These are phyloP conservation scores for Xylariaceae sp. DNA, from an alignment of 2,329 filamentous ascomycete species.

Conservation along the genomic window DNA sequence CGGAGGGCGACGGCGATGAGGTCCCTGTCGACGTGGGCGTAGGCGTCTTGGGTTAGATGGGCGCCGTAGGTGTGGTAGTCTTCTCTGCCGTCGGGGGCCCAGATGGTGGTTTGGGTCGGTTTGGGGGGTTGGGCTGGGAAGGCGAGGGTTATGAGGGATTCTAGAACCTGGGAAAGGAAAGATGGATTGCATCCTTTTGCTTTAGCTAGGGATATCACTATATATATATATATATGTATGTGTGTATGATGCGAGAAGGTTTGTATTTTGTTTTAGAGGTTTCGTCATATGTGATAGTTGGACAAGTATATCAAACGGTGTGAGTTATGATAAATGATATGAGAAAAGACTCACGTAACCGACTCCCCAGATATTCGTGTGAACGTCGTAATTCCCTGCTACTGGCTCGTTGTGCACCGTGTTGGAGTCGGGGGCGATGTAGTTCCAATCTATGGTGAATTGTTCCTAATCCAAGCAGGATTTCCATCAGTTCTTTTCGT, in stretches of 20 bases:
- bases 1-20: slow-evolving; percentile 8
- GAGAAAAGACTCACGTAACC: slow-evolving; percentile 9
- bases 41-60: slow-evolving; percentile 5
- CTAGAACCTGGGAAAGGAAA: slow-evolving; percentile 7
- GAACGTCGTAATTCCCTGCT: slow-evolving; percentile 17
- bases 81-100: background rate
- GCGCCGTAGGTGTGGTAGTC: slow-evolving; percentile 12
- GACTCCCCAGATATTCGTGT: slow-evolving; percentile 21
- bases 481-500: background rate
- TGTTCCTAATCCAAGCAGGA: slow-evolving; percentile 11
- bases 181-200: too few relatives aligned
- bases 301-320: too few relatives aligned
- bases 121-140: slow-evolving; percentile 8
- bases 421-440: slow-evolving; percentile 1
- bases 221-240: too few relatives aligned
- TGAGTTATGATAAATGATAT: too few relatives aligned
- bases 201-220: too few relatives aligned
- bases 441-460: slow-evolving; percentile 21
- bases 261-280: too few relatives aligned
- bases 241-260: too few relatives aligned
- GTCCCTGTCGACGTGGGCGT: slow-evolving; percentile 2
- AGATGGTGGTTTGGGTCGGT: background rate
- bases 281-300: too few relatives aligned
- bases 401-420: background rate
- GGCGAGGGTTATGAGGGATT: slow-evolving; percentile 17